Conservation (phyloP, 140 eudicot genomes). For the Stevia rebaudiana region DNA sequence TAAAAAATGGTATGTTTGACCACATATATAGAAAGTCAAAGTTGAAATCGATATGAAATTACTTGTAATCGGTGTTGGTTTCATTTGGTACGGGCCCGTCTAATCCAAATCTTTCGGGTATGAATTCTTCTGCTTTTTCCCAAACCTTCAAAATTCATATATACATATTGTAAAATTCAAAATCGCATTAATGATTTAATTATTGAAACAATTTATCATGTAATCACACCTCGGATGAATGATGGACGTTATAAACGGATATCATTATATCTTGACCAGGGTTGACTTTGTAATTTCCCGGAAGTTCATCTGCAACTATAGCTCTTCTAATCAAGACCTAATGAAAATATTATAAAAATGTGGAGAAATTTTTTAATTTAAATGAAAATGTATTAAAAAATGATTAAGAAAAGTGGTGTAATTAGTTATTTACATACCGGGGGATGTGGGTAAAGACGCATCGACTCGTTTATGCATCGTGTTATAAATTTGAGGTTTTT, state of each 20-base stretch:
- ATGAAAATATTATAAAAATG: neutral
- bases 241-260: conserved; percentile 93
- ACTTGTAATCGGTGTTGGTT: conserved; percentile 89
- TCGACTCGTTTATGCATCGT: conserved; percentile 80
- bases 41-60: conserved; percentile 6
- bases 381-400: neutral
- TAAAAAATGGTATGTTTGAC: neutral
- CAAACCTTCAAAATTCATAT: conserved; percentile 48
- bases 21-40: neutral
- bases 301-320: conserved; percentile 62
- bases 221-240: conserved; percentile 66
- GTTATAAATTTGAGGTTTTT: conserved; percentile 75
- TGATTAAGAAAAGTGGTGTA: neutral
- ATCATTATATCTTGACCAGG: conserved; percentile 98
- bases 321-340: conserved; percentile 96
- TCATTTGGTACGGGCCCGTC: conserved; percentile 88
- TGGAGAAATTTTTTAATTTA: neutral
- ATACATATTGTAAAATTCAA: too few relatives aligned
- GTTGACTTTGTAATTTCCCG: conserved; percentile 85
- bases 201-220: neutral
- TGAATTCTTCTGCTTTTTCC: conserved; percentile 89
- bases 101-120: conserved; percentile 87
- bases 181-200: neutral
- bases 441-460: conserved; percentile 97
- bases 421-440: conserved; percentile 44